Evolutionary conservation across 352 stramenopile genomes (phyloP).

Genomic region (Globisporangium perplexum): DNA sequence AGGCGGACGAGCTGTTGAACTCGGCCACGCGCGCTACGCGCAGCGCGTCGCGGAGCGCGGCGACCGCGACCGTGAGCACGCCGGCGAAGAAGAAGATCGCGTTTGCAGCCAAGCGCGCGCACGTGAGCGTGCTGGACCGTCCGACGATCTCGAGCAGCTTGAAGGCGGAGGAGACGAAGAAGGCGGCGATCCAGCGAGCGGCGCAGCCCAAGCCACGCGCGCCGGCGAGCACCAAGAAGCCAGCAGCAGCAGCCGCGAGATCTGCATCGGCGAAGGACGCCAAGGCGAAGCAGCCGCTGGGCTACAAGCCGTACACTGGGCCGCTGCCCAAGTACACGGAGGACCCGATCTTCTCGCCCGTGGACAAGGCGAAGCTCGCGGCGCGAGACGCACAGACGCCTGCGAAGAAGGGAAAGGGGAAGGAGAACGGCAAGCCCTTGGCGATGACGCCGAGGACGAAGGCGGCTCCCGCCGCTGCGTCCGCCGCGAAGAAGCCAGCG

Average conservation of each 20-base stretch:
- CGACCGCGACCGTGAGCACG: neutral
- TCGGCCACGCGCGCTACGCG: slow-evolving; percentile 9
- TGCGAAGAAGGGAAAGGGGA: slow-evolving; percentile 14
- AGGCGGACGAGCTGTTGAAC: slow-evolving; percentile 1
- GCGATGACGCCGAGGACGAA: neutral
- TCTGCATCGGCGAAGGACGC: neutral
- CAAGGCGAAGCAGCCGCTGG: slow-evolving; percentile 9
- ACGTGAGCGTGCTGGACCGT: slow-evolving; percentile 11
- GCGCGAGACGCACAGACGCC: slow-evolving; percentile 17
- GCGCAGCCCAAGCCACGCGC: slow-evolving; percentile 6
- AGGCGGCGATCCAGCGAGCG: slow-evolving; percentile 1
- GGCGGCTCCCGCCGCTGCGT: slow-evolving; percentile 12
- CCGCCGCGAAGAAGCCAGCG: slow-evolving; percentile 18
- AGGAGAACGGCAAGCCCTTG: slow-evolving; percentile 17
- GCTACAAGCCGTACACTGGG: slow-evolving; percentile 67
- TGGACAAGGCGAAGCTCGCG: slow-evolving; percentile 5
- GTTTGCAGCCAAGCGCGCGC: slow-evolving; percentile 5
- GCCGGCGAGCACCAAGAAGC: slow-evolving; percentile 7
- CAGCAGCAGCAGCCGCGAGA: neutral
- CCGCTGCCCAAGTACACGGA: slow-evolving; percentile 50
- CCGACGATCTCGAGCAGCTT: slow-evolving; percentile 16
- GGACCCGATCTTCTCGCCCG: slow-evolving; percentile 56
- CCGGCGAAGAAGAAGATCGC: slow-evolving; percentile 12
- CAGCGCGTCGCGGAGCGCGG: slow-evolving; percentile 7
- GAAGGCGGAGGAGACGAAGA: slow-evolving; percentile 10